Conservation (phyloP, 2,329 filamentous ascomycete genomes). For the Dactylonectria macrodidyma region DNA sequence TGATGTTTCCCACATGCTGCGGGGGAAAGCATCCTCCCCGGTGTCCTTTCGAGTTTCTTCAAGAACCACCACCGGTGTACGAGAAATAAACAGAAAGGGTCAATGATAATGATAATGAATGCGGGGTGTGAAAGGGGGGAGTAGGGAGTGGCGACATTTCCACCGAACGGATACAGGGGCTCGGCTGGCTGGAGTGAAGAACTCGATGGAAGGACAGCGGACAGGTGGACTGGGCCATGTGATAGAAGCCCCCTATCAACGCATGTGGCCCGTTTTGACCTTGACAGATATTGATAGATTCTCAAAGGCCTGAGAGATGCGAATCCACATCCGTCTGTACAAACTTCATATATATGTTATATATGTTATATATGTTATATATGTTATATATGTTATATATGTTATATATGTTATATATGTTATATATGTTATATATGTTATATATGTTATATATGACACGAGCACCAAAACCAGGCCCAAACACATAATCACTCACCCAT, state of each 20-base stretch:
- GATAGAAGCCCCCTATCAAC: not conserved
- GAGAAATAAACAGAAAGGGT: constrained; percentile 40
- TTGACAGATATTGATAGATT: not conserved
- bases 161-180: not conserved
- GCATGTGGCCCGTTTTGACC: not conserved
- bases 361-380: not conserved
- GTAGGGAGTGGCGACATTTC: not conserved
- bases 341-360: not conserved
- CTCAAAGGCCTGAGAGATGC: not conserved
- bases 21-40: constrained; percentile 50
- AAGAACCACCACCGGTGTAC: constrained; percentile 56
- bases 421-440: not conserved
- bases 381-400: not conserved
- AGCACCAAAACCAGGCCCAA: not conserved
- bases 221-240: not conserved
- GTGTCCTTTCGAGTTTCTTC: constrained; percentile 57
- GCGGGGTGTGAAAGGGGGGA: not conserved
- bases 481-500: not conserved
- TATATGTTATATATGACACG: not conserved
- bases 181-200: not conserved
- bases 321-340: not conserved
- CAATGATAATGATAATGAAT: constrained; percentile 20
- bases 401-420: not conserved
- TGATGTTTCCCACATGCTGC: constrained; percentile 53
- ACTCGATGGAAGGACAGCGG: not conserved